A percentile compares a stretch with the other conserved stretches of the same genome.
Evolutionary conservation across 305 asterid species (phyloP).

Genomic region (Fraxinus nigra): DNA sequence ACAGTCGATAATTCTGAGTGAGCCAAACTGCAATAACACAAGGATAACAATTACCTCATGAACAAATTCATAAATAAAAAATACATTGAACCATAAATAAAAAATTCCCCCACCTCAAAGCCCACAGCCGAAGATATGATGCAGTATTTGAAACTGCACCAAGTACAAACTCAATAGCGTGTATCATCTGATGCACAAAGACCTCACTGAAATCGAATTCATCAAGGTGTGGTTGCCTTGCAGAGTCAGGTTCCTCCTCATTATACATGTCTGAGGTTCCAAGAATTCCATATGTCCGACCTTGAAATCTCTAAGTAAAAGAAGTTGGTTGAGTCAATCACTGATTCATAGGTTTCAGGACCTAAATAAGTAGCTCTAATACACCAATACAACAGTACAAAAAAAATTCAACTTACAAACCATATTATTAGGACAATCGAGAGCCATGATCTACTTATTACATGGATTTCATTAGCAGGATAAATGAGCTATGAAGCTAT

Average conservation of each 20-base stretch:
- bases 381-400: background rate
- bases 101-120: conserved; percentile 62
- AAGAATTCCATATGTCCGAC: conserved; percentile 75
- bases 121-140: conserved; percentile 96
- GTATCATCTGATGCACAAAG: conserved; percentile 99
- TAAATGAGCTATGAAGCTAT: background rate
- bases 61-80: conserved; percentile 21
- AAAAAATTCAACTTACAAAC: background rate
- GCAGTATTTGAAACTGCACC: conserved; percentile 99
- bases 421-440: background rate
- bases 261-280: conserved; percentile 64
- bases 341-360: conserved; percentile 17
- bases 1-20: conserved; percentile 96
- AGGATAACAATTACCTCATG: conserved; percentile 18
- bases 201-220: conserved; percentile 91
- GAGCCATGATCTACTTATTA: background rate
- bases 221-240: conserved; percentile 58
- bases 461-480: background rate
- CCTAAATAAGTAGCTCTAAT: conserved; percentile 1
- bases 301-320: conserved; percentile 83
- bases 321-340: conserved; percentile 24
- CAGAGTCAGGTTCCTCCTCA: conserved; percentile 72
- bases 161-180: conserved; percentile 87
- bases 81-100: conserved; percentile 12
- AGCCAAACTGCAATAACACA: conserved; percentile 66